Conservation (phyloP, 2,329 filamentous ascomycete genomes). For the Lasiodiplodia theobromae region DNA sequence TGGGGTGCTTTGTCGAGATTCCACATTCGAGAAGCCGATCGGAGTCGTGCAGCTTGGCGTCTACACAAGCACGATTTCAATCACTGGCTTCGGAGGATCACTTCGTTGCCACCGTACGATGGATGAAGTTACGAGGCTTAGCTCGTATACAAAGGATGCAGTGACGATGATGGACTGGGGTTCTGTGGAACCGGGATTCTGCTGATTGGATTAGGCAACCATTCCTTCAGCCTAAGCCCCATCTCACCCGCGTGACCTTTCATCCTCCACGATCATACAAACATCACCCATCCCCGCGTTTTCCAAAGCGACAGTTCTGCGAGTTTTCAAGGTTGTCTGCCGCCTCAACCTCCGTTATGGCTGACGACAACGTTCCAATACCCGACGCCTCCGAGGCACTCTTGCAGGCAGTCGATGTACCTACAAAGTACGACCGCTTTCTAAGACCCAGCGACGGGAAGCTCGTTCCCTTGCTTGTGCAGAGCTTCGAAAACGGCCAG, state of each 20-base stretch:
- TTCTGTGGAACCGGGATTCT: background rate
- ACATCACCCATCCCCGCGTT: background rate
- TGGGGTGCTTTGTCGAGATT: too few relatives aligned
- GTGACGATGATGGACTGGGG: background rate
- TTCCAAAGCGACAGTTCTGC: too few relatives aligned
- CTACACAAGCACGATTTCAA: too few relatives aligned
- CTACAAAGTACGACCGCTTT: background rate
- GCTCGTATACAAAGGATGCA: background rate
- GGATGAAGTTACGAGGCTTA: background rate
- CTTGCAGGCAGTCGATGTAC: too few relatives aligned
- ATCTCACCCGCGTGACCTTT: background rate
- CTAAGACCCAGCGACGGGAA: background rate
- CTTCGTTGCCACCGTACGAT: too few relatives aligned
- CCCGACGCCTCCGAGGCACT: too few relatives aligned
- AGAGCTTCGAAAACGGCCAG: background rate
- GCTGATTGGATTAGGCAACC: background rate
- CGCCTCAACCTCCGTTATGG: background rate
- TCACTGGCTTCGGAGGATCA: too few relatives aligned
- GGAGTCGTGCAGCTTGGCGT: too few relatives aligned
- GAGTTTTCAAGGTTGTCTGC: background rate
- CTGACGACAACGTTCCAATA: background rate
- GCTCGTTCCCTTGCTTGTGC: background rate
- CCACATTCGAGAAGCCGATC: too few relatives aligned
- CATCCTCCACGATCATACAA: background rate
- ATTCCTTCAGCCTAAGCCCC: background rate